Evolutionary conservation across 1,284 basidiomycete species (phyloP).

Genomic region (Ceraceosorus bombacis): DNA sequence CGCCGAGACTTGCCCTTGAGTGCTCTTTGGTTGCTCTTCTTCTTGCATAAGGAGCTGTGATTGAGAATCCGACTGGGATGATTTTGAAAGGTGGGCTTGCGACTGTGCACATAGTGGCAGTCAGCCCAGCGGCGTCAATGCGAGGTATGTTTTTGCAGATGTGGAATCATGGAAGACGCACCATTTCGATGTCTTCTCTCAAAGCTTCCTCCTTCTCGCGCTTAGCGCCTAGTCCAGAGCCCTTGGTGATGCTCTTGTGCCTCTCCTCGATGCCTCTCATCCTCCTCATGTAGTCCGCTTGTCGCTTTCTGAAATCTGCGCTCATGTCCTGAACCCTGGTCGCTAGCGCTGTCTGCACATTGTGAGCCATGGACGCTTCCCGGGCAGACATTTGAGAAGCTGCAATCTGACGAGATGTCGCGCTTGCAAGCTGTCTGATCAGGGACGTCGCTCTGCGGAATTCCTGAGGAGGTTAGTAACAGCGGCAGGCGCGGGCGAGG

Average conservation of each 20-base stretch:
- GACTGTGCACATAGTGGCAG: constrained; percentile 6
- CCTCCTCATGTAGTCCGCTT: constrained; percentile 92
- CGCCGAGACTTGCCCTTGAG: neutral
- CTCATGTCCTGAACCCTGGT: constrained; percentile 88
- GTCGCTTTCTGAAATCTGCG: constrained; percentile 90
- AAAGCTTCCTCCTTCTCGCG: constrained; percentile 32
- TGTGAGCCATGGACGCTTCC: constrained; percentile 61
- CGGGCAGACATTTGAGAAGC: constrained; percentile 45
- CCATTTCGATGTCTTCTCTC: constrained; percentile 41
- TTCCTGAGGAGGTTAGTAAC: constrained; percentile 12
- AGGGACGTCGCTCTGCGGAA: constrained; percentile 33
- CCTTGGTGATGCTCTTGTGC: constrained; percentile 29
- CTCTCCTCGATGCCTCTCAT: constrained; percentile 55
- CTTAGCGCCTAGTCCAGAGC: constrained; percentile 9
- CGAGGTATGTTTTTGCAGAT: neutral
- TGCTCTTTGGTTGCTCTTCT: constrained; percentile 5
- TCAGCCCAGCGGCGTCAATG: neutral
- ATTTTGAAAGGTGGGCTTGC: constrained; percentile 10
- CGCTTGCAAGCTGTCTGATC: constrained; percentile 29
- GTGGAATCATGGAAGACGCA: constrained; percentile 13
- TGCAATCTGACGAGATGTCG: constrained; percentile 54
- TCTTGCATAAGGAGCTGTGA: constrained; percentile 15
- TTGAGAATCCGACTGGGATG: constrained; percentile 14
- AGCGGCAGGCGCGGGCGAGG: neutral
- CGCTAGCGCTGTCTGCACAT: constrained; percentile 92